Percentiles rank a stretch among this genome's conserved stretches.
Conservation (phyloP, 2,329 filamentous ascomycete genomes). For the Claviceps lovelessii region DNA sequence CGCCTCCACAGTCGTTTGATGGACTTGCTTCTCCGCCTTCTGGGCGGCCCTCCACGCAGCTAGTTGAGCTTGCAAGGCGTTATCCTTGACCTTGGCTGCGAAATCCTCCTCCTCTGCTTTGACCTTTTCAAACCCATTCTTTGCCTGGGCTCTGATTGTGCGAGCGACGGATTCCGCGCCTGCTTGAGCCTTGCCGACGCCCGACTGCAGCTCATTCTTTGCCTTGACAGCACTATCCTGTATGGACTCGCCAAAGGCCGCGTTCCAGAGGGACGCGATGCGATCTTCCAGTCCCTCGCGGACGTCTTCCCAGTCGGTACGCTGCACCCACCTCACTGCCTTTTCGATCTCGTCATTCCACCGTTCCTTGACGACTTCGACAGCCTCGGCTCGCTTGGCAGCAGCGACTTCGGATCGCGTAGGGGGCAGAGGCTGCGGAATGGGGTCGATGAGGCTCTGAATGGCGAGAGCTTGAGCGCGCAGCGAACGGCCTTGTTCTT, state of each 20-base stretch:
- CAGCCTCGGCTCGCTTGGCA: constrained; percentile 38
- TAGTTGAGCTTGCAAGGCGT: constrained; percentile 15
- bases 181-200: constrained; percentile 19
- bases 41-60: constrained; percentile 12
- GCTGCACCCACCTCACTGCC: constrained; percentile 51
- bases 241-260: constrained; percentile 20
- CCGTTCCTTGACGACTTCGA: constrained; percentile 57
- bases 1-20: constrained; percentile 20
- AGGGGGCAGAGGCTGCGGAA: constrained; percentile 31
- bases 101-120: constrained; percentile 16
- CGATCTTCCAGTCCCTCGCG: constrained; percentile 42
- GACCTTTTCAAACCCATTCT: constrained; percentile 19
- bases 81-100: constrained; percentile 14
- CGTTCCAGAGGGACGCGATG: constrained; percentile 30
- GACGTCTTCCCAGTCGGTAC: constrained; percentile 48
- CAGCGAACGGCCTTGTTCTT: constrained; percentile 40
- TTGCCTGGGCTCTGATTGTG: constrained; percentile 21
- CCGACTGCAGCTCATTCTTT: constrained; percentile 17
- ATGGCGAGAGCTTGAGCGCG: constrained; percentile 43
- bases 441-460: constrained; percentile 35
- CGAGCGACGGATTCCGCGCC: constrained; percentile 11
- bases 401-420: constrained; percentile 36
- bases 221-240: constrained; percentile 14
- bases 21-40: constrained; percentile 9
- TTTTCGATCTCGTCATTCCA: constrained; percentile 65